Conservation (phyloP, 306 rosid genomes). For the Trifolium pratense region DNA sequence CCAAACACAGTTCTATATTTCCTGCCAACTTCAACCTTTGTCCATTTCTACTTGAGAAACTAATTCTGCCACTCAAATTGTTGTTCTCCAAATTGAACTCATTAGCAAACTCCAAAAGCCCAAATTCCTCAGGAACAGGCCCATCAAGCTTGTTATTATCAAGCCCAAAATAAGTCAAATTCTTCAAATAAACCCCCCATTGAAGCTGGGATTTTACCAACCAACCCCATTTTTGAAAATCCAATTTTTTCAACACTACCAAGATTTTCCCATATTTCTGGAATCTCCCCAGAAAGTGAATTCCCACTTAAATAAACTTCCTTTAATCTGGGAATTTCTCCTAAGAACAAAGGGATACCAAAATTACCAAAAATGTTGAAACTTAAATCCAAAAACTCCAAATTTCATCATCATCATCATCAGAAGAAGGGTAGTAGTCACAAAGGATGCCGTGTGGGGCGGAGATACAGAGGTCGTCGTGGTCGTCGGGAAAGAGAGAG, state of each 20-base stretch:
- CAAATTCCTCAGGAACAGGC: slow-evolving; percentile 67
- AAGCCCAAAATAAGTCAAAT: slow-evolving; percentile 66
- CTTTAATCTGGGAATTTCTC: slow-evolving; percentile 55
- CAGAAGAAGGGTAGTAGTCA: slow-evolving; percentile 43
- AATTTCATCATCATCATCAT: not conserved
- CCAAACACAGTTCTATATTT: no score
- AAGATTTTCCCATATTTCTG: slow-evolving; percentile 70
- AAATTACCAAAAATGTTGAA: slow-evolving; percentile 64
- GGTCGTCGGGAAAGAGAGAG: slow-evolving; percentile 61
- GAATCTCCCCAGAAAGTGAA: slow-evolving; percentile 71
- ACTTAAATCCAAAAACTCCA: slow-evolving; percentile 79
- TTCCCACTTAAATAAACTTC: slow-evolving; percentile 80
- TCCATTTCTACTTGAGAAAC: slow-evolving; percentile 49
- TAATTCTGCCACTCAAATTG: slow-evolving; percentile 67
- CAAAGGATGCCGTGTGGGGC: slow-evolving; percentile 77
- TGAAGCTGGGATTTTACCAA: slow-evolving; percentile 69
- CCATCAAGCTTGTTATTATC: slow-evolving; percentile 70
- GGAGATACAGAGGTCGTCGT: slow-evolving; percentile 64
- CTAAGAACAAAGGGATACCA: slow-evolving; percentile 68
- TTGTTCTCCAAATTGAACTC: slow-evolving; percentile 88
- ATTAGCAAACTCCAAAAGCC: slow-evolving; percentile 47
- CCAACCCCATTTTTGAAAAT: slow-evolving; percentile 65
- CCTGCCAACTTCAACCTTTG: slow-evolving; percentile 27
- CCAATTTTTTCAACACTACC: slow-evolving; percentile 60
- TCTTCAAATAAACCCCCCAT: slow-evolving; percentile 66